These are phyloP conservation scores for Dendrobium catenatum DNA, from an alignment of 106 monocot genomes.

Conservation along the genomic window DNA sequence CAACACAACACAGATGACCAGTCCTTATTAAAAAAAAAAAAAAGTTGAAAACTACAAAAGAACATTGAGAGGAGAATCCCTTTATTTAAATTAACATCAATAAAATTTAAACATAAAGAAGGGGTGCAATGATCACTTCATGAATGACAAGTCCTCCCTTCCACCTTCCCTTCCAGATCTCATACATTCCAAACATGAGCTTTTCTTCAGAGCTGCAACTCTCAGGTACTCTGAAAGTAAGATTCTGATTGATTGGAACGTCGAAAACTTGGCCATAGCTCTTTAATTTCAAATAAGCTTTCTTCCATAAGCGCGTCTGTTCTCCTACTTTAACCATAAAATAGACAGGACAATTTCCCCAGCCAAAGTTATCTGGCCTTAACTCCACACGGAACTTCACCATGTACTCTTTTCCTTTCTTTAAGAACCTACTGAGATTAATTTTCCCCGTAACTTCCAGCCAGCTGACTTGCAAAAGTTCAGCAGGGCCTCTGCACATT, in stretches of 20 bases:
- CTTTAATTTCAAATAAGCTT: neutral
- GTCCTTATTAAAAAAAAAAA: too few species aligned
- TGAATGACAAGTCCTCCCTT: constrained; percentile 20
- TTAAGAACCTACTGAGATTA: neutral
- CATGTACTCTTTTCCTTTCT: neutral
- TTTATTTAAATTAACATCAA: too few species aligned
- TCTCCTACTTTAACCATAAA: neutral
- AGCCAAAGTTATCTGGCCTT: constrained; percentile 18
- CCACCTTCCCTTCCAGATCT: constrained; percentile 34
- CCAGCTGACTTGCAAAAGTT: constrained; percentile 21
- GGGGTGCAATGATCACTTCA: constrained; percentile 6
- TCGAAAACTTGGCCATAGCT: neutral
- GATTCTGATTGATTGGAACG: neutral
- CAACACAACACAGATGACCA: too few species aligned
- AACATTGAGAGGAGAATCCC: too few species aligned
- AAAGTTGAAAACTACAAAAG: neutral
- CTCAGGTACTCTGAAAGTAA: neutral
- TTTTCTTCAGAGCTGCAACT: neutral
- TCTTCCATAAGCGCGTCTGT: neutral
- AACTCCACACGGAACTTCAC: constrained; percentile 9
- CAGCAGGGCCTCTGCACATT: constrained; percentile 6
- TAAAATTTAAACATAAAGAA: too few species aligned
- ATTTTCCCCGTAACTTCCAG: constrained; percentile 10
- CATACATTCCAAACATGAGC: constrained; percentile 20
- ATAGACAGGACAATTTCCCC: constrained; percentile 14